phyloP scores from a whole-genome alignment of 495 filamentous ascomycete genomes.

The Margaritispora aquatica region DNA sequence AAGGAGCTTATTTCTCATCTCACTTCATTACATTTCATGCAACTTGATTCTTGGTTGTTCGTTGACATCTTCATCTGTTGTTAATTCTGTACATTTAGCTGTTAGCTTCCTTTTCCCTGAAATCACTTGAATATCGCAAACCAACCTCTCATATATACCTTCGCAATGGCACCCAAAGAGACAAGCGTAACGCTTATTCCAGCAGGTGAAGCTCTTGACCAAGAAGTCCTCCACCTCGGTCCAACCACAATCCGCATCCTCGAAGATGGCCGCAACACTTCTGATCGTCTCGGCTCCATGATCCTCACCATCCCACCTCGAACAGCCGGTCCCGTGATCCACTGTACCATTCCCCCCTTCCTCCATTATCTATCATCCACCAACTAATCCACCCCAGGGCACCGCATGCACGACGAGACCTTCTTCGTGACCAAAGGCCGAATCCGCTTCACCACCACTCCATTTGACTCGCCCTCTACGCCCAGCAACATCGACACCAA shows the following conservation, averaged over 20 bases:
- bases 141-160: neutral
- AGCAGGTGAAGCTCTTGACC: slow-evolving; percentile 18
- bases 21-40: neutral
- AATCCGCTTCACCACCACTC: slow-evolving; percentile 36
- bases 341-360: slow-evolving; percentile 17
- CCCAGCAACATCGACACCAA: slow-evolving; percentile 37
- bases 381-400: slow-evolving; percentile 17
- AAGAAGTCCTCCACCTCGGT: slow-evolving; percentile 33
- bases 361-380: neutral
- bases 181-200: slow-evolving; percentile 31
- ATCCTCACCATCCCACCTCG: slow-evolving; percentile 40
- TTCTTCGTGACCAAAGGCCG: slow-evolving; percentile 46
- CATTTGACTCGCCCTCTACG: too few species aligned
- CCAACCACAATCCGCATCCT: slow-evolving; percentile 36
- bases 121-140: neutral
- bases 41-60: neutral
- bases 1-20: neutral
- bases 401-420: slow-evolving; percentile 49
- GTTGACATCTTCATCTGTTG: neutral
- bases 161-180: neutral
- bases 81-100: neutral
- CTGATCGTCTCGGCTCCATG: slow-evolving; percentile 43
- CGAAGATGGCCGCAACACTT: slow-evolving; percentile 39
- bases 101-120: neutral
- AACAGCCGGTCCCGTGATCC: slow-evolving; percentile 37